These are phyloP conservation scores for Lonicera japonica DNA, from an alignment of 129 eudicot species.

Conservation along the genomic window DNA sequence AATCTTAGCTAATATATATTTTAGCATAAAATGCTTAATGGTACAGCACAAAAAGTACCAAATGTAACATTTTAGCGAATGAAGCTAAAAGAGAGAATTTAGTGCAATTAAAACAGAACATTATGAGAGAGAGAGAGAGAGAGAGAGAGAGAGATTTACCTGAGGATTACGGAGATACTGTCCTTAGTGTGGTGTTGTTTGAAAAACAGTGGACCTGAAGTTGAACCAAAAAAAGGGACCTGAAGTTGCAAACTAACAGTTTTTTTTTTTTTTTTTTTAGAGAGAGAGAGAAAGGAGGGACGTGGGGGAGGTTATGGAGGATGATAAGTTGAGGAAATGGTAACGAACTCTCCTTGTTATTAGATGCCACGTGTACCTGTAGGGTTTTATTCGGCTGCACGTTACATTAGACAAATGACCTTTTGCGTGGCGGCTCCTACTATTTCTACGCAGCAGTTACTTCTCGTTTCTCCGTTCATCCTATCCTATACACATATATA, in stretches of 20 bases:
- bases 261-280: neutral
- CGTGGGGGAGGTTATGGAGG: neutral
- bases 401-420: neutral
- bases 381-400: neutral
- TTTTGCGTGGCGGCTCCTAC: neutral
- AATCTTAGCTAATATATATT: too few relatives aligned
- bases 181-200: neutral
- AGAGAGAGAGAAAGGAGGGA: slow-evolving; percentile 1
- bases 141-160: too few relatives aligned
- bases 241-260: slow-evolving; percentile 1
- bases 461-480: too few relatives aligned
- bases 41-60: too few relatives aligned
- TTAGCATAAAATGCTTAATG: too few relatives aligned
- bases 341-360: neutral
- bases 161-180: neutral
- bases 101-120: neutral
- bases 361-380: neutral
- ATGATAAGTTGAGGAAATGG: neutral
- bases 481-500: too few relatives aligned
- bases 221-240: neutral
- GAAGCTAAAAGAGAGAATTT: neutral
- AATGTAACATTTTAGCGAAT: too few relatives aligned
- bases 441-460: neutral
- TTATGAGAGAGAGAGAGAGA: neutral
- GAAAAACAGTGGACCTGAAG: neutral